Base-by-base conservation (phyloP, 768 basidiomycete genomes). In the Tylopilus felleus region DNA sequence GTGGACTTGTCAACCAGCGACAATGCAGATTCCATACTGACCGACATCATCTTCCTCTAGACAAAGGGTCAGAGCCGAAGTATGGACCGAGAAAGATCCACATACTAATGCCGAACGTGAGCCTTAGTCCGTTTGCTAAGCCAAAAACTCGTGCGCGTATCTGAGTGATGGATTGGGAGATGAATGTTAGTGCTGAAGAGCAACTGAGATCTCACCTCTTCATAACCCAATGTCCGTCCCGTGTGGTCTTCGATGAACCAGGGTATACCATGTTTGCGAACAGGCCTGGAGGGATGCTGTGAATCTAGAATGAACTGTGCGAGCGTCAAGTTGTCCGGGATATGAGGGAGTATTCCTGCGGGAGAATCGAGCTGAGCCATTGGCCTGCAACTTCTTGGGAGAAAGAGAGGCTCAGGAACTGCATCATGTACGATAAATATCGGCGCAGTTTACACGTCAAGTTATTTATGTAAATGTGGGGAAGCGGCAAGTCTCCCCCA, bases 241-340 rank as follows among this genome's bases (percentile, higher is more conserved):
- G 73, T 75, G 14, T 59, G 60, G 46, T 77, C 73, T 33, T 79
- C 77, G 27, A 79, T 68, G 39, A 79, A 54, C 73, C 76, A 77
- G 0, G 78, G 71, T 16, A 51, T 52, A 8, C 40, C 62, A 27
- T 53, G 48, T 22, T 53, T 56, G 29, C 66, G 65, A 19, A 63
- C 56, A 2, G 73, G 71, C 38, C 64, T 61, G 13, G 50, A 57
- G 9, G 68, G 69, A 45, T 73, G 70, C 10, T 73, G 67, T 14
- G 55, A 55, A 56, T 76, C 73, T 1, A 75, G 59, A 27, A 73
- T 60, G 58, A 75, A 75, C 53, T 75, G 73, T 22, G 61, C 65
- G 7, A 74, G 62, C 2, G 74, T 72, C 50, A 76, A 48, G 49
- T 73, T 65, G 42, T 75, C 75, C 12, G 74, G 71, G n/a, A 76